Evolutionary conservation across 208 protist species (phyloP), one percentile per base, ranked within the genome.

Genomic region (Trypanosoma avium): DNA sequence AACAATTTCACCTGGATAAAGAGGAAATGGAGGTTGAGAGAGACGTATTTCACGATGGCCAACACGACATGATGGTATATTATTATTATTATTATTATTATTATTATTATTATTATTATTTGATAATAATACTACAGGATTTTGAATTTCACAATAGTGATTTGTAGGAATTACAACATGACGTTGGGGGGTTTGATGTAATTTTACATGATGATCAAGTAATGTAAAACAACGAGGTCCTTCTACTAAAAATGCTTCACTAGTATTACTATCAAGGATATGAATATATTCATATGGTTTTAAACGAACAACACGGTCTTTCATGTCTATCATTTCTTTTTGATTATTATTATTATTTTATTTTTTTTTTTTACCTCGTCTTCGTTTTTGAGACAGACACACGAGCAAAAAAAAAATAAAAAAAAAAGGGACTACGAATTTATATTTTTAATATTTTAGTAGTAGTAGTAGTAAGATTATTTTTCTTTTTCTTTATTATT

Each of bases 161-260:
- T 91, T 69, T 2, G 89, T 89, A 21, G 96, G 96, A 30, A 96
- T 71, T 4, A 88, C 70, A 24, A 96, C 64, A 33, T 75, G 81
- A 10, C 43, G 43, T 55, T 85, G 62, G 1, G 84, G 76, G 1
- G 59, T 61, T 2, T 55, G 32, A 12, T 77, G 80, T 4, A 90
- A 47, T 0, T 66, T 50, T 13, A 54, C 49, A 38, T 87, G 70
- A 58, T 98, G 83, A 32, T 96, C 93, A 21, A 78, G 47, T 24
- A 90, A 60, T 4, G 88, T 94, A 66, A 93, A 92, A 8, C 84
- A 94, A 47, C 87, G 60, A 26, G 96, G 94, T 13, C 96, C 96
- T 32, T 92, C 61, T 27, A 95, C 59, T 12, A 96, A 81, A 38
- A 71, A 45, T n/a, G 87, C 81, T n/a, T 83, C 77, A 56, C 84